Base-by-base conservation (phyloP, 106 monocot genomes). In the Ottelia alismoides region DNA sequence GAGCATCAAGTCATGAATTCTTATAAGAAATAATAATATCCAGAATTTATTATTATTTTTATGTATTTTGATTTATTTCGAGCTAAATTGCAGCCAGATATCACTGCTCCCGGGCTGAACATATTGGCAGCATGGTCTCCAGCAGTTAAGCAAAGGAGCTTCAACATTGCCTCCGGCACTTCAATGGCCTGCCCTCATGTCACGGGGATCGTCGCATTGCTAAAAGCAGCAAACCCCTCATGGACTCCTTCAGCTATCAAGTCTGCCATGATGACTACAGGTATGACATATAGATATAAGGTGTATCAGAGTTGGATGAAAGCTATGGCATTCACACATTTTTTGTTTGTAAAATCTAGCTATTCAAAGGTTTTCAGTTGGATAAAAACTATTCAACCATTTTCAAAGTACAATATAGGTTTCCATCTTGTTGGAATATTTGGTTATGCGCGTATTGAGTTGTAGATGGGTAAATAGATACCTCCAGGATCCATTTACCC, bases 161-260 rank as follows among this genome's bases (percentile, higher is more conserved):
- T 31, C 49, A 96, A 96, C 63, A 76, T 96, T 32, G 31, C 81
- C 26, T 96, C 94, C 23, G 94, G 94, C 29, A 96, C 88, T 63
- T 96, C 94, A 25, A 96, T 96, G 94, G 66, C 94, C 1, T 96
- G 88, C 59, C 94, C 94, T 20, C 94, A 96, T 74, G 78, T 85
- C 27, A 79, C 94, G 23, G 88, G 84, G n/a, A 65, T 89, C 9
- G 76, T 65, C 0, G 85, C 85, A 19, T 61, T 88, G 67, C 62
- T 96, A 35, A 96, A 89, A 71, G 65, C 84, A 28, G 74, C 69
- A 2, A 49, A 88, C 60, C 94, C 88, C 2, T 55, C 68, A 3
- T 96, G 94, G 94, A 84, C 84, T 65, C 94, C 94, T 35, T 67
- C 94, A 27, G 88, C 84, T 17, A 85, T 96, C 25, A 96, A 82